These are phyloP conservation scores for Alternaria arborescens DNA, from an alignment of 2,329 filamentous ascomycete species.

Conservation along the genomic window DNA sequence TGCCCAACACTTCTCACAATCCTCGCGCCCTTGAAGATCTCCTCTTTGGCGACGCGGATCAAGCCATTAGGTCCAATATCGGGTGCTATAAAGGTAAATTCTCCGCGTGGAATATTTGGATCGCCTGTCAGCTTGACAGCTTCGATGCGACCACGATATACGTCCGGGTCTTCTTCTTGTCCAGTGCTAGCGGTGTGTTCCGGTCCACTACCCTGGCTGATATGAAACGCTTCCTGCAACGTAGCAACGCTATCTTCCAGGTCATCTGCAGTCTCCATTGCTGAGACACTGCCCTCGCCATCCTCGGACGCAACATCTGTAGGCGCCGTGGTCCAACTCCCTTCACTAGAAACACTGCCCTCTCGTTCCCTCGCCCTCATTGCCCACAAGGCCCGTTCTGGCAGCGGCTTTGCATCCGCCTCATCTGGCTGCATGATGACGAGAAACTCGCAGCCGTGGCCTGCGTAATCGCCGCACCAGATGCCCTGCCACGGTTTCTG, in stretches of 20 bases:
- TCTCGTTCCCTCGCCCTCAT: constrained; percentile 37
- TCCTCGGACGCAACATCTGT: constrained; percentile 23
- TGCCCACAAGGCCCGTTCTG: constrained; percentile 43
- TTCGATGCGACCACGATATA: constrained; percentile 74
- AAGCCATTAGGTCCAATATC: constrained; percentile 76
- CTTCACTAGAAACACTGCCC: constrained; percentile 40
- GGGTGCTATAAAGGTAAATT: constrained; percentile 80
- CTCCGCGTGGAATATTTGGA: constrained; percentile 85
- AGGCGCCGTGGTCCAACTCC: constrained; percentile 46
- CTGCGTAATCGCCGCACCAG: constrained; percentile 89
- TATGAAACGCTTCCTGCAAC: constrained; percentile 24
- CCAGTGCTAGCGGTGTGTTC: constrained; percentile 5
- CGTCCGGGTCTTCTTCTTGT: constrained; percentile 28
- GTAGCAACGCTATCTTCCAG: constrained; percentile 55
- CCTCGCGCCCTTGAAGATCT: constrained; percentile 75
- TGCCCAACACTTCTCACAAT: constrained; percentile 80
- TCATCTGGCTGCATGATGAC: constrained; percentile 78
- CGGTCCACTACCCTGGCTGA: background rate
- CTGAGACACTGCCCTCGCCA: constrained; percentile 16
- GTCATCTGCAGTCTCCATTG: constrained; percentile 27
- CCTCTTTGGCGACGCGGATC: constrained; percentile 69
- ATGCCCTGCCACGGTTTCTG: constrained; percentile 88
- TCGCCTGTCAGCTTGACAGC: constrained; percentile 94
- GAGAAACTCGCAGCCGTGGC: constrained; percentile 88
- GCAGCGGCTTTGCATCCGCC: constrained; percentile 47